Evolutionary conservation across 2,329 filamentous ascomycete genomes (phyloP), one percentile per base, ranked within the genome.

Genomic region (Stagonosporopsis vannaccii): DNA sequence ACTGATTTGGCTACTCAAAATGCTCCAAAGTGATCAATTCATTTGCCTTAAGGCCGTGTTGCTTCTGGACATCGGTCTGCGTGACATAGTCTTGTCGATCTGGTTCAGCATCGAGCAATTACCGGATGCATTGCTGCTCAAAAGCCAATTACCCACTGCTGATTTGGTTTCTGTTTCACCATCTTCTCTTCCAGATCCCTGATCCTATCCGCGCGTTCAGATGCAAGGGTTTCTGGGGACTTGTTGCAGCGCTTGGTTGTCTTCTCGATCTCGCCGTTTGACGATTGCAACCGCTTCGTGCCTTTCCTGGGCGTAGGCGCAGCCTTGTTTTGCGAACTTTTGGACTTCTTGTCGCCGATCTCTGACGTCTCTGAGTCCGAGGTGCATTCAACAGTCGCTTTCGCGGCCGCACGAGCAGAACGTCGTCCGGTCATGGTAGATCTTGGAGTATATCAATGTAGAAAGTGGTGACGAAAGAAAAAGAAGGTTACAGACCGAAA

Each of bases 351-450:
- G 11, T 48, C 41, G 20, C 56, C 60, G 13, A 61, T 61, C 19
- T 60, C 54, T 4, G 60, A 65, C 2, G 47, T 57, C 20, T 59
- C 54, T 2, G 59, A 58, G 17, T 56, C 58, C 11, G 61, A 63
- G 1, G 54, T 59, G 37, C 63, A 63, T 22, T 64, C 62, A 0
- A 66, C 56, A 17, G 59, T 54, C 42, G 60, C 59, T 39, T 63
- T 60, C 3, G 39, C 28, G 25, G 39, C 51, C 5, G 57, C 49
- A 35, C 61, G 56, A n/a, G 50, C 55, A 13, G 59, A 63, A 39
- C 51, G 33, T 44, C 61, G 55, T 30, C 47, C 40, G 9, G 61
- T 56, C 61, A 65, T 65, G 7, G n/a, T 42, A 28, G 28, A 32
- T 11, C 15, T 12, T 17, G 35, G 35, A 22, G 19, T 19, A n/a